Evolutionary conservation across 176 grass and related monocot genomes (phyloP), one percentile per base, ranked within the genome.

Genomic region (Zea luxurians): DNA sequence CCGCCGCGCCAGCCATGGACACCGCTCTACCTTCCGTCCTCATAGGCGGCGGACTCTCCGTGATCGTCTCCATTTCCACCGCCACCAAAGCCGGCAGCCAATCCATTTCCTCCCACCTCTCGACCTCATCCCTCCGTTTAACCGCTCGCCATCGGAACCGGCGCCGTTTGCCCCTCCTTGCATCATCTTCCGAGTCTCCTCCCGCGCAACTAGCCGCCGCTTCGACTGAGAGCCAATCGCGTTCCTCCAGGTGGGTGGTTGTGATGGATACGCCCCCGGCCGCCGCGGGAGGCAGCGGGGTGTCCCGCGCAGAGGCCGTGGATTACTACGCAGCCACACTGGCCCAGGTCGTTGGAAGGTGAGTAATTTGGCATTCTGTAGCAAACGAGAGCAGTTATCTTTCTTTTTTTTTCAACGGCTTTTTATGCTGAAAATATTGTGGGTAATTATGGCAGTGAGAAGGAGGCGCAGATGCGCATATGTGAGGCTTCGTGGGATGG

Each of bases 381-480:
- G 12, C 81, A 34, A 64, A 6, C 37, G 3, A 41, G 40, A 44
- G 20, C 11, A 20, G 37, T 40, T 35, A 17, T 0, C 3, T 64
- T 17, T 5, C 7, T 38, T 37, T 38, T 37, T 46, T 13, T 18
- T 45, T 64, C 1, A 9, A 5, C 3, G 35, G 2, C 60, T 69
- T 75, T 75, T 8, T 48, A 48, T 83, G n/a, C 17, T 55, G 52
- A 40, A 68, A 46, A 17, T 2, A 20, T 71, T 4, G 27, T 20
- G 45, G 1, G n/a, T 36, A 27, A 42, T 60, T 41, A 36, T 1
- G 61, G 61, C 77, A 93, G 91, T 37, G 82, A 90, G 50, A 77
- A 86, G 72, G 91, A 97, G 48, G 94, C 91, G 17, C 91, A 91
- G 61, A 97, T 89, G 88, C 49, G 89, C 77, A 97, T 97, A 13